Evolutionary conservation across 345 rosid genomes (phyloP), one percentile per base, ranked within the genome.

Genomic region (Moricandia arvensis): DNA sequence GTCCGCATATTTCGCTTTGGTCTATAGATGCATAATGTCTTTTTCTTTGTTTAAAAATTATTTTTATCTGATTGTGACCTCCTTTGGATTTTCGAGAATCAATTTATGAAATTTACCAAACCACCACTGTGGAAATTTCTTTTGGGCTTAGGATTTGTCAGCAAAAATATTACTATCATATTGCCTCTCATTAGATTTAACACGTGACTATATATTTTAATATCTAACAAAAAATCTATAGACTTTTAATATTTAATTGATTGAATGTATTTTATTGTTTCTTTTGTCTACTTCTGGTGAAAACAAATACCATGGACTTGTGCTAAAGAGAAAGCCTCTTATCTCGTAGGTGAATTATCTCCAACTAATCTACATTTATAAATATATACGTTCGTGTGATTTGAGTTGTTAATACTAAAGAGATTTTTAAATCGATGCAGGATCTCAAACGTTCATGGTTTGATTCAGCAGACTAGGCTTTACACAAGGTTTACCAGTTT

Each of bases 391-490:
- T 35, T 13, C 53, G 17, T 45, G 53, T 45, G 53, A 33, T 62
- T 62, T 62, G 27, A 34, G n/a, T 62, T 59, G 5, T 58, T 65
- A 11, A 65, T 71, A 54, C 59, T 35, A 12, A 55, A 4, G 59
- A 66, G 6, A 4, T 43, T 1, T 0, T 5, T 15, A 27, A 51
- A 26, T 31, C 29, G 9, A 62, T 54, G 74, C 47, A 93, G 98
- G 93, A 86, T 71, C 80, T 84, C 33, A 90, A 84, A 77, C 93
- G 96, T 74, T 87, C 97, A 58, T 90, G 89, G 84, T 93, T 93
- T 68, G 98, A 93, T 82, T 93, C 98, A 17, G 98, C 98, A 4
- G 98, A 93, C 41, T 93, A 97, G 97, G 93, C 90, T 74, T 65
- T 93, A 16, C 78, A 84, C 67, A 93, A 93, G 93, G 98, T 93